Evolutionary conservation across 495 filamentous ascomycete genomes (phyloP).

Genomic region (Bryoglossum gracile): DNA sequence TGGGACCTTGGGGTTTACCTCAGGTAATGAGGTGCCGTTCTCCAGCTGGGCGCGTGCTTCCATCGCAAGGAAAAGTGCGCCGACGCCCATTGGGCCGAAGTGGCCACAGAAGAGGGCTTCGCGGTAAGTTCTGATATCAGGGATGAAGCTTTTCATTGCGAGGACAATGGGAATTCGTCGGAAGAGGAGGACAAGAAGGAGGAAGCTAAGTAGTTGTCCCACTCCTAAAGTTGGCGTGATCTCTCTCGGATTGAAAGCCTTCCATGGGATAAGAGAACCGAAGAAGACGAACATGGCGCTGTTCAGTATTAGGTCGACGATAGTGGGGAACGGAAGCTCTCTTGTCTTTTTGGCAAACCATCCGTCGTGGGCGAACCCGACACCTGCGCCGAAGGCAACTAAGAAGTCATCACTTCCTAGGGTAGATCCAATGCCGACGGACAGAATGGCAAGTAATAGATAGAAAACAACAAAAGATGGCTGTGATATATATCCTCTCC

Average conservation of each 20-base stretch:
- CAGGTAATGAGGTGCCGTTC: slow-evolving; percentile 29
- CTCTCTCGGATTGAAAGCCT: slow-evolving; percentile 27
- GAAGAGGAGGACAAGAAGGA: slow-evolving; percentile 38
- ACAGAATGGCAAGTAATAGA: slow-evolving; percentile 40
- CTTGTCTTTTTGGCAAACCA: slow-evolving; percentile 39
- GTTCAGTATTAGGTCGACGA: slow-evolving; percentile 43
- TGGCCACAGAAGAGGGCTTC: slow-evolving; percentile 47
- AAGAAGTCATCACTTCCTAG: slow-evolving; percentile 45
- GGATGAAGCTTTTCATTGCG: slow-evolving; percentile 34
- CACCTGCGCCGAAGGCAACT: slow-evolving; percentile 42
- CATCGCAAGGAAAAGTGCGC: slow-evolving; percentile 44
- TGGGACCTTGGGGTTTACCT: slow-evolving; percentile 23
- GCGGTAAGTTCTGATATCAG: slow-evolving; percentile 35
- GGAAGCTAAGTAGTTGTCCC: slow-evolving; percentile 31
- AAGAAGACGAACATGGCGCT: slow-evolving; percentile 43
- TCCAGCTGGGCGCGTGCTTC: slow-evolving; percentile 42
- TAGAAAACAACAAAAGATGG: slow-evolving; percentile 43
- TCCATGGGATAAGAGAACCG: slow-evolving; percentile 42
- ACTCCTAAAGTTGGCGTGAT: slow-evolving; percentile 31
- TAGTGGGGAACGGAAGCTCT: slow-evolving; percentile 32
- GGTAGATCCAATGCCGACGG: slow-evolving; percentile 36
- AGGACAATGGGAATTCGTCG: slow-evolving; percentile 41
- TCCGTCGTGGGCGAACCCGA: slow-evolving; percentile 41
- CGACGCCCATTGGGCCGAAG: slow-evolving; percentile 47
- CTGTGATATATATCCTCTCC: slow-evolving; percentile 30